Evolutionary conservation across 345 rosid genomes (phyloP).

Genomic region (Eutrema yunnanense): DNA sequence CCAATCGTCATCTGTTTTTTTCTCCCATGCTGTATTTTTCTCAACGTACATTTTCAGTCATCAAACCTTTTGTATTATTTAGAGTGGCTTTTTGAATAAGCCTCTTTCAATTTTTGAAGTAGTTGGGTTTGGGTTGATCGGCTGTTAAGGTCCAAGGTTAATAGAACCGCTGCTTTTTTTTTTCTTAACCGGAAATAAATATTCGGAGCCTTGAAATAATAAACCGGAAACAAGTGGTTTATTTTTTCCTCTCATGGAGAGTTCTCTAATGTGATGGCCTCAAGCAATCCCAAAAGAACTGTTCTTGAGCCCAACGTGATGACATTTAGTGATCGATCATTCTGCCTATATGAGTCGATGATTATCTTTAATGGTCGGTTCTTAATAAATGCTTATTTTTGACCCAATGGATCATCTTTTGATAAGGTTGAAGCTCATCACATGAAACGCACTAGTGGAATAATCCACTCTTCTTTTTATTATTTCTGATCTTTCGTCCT

Average conservation of each 20-base stretch:
- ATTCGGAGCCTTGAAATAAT: neutral
- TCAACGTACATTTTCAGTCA: neutral
- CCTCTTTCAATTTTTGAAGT: neutral
- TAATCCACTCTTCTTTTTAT: neutral
- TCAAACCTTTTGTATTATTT: neutral
- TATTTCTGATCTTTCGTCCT: neutral
- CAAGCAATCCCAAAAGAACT: neutral
- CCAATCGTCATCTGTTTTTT: conserved; percentile 10
- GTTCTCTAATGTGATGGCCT: neutral
- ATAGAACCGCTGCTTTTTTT: neutral
- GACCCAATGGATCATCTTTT: neutral
- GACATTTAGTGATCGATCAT: neutral
- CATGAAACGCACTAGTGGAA: neutral
- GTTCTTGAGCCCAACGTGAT: neutral
- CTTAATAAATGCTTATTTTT: neutral
- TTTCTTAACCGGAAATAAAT: neutral
- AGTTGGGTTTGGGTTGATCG: neutral
- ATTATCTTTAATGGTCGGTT: neutral
- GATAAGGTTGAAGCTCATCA: neutral
- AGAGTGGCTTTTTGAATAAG: neutral
- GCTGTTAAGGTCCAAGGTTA: neutral
- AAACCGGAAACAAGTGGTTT: neutral
- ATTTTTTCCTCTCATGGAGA: neutral
- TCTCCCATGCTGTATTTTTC: conserved; percentile 10
- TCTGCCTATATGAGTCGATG: neutral